phyloP scores from a whole-genome alignment of 164 flowering plant species.

The Stephania yunnanensis region DNA sequence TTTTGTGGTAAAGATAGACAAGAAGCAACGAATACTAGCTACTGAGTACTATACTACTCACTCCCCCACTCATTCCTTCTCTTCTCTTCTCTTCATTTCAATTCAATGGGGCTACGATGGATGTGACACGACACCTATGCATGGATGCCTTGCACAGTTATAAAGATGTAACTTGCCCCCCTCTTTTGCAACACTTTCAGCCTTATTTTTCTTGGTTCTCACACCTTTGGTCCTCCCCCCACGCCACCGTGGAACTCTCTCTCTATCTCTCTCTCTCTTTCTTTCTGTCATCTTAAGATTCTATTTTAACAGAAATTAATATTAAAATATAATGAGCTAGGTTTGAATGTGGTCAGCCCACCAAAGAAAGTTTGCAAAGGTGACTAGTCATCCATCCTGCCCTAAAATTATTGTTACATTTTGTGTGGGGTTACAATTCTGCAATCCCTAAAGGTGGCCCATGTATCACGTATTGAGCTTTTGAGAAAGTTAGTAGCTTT shows the following conservation, averaged over 20 bases:
- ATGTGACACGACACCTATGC: constrained; percentile 4
- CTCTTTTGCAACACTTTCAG: neutral
- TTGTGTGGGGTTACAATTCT: neutral
- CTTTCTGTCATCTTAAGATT: neutral
- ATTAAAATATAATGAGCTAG: neutral
- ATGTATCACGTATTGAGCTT: neutral
- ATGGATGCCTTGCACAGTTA: neutral
- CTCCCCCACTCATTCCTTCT: no score
- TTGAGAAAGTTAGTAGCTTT: neutral
- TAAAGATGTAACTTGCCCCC: neutral
- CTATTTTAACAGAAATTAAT: neutral
- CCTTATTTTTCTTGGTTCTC: constrained; percentile 1
- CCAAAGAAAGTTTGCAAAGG: neutral
- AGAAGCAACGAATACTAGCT: no score
- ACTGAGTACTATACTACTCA: no score
- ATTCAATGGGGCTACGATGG: neutral
- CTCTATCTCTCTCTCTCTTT: neutral
- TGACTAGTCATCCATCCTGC: neutral
- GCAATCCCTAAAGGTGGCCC: neutral
- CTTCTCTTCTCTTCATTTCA: no score
- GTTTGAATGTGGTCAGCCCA: neutral
- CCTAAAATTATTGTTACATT: neutral
- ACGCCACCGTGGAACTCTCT: neutral
- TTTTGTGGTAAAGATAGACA: no score
- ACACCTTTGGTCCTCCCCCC: neutral